Conservation (phyloP, 495 filamentous ascomycete genomes). For the Tuber calosporum region DNA sequence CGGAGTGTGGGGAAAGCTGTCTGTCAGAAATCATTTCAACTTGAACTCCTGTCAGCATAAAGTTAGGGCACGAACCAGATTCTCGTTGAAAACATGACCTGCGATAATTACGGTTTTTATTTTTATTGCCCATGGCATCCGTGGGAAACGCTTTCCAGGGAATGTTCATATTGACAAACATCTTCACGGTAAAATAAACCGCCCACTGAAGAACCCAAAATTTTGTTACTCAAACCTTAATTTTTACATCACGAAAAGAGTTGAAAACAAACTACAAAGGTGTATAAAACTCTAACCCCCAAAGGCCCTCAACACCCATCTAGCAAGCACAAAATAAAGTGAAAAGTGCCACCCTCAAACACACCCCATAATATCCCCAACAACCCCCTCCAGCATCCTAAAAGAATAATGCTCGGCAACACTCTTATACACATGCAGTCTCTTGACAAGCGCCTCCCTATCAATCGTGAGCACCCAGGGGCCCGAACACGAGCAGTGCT, state of each 20-base stretch:
- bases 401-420: conserved; percentile 74
- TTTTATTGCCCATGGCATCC: background rate
- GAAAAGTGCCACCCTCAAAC: conserved; percentile 8
- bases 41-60: background rate
- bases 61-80: too few relatives aligned
- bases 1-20: background rate
- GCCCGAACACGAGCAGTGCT: conserved; percentile 90
- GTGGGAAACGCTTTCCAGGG: background rate
- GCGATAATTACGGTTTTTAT: too few relatives aligned
- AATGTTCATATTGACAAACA: background rate
- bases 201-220: background rate
- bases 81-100: too few relatives aligned
- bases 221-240: background rate
- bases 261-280: background rate
- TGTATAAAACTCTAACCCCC: background rate
- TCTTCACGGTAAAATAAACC: background rate
- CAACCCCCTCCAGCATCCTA: conserved; percentile 69
- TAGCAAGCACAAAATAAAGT: conserved; percentile 5
- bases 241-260: background rate
- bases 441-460: conserved; percentile 59
- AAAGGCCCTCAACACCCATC: conserved; percentile 5
- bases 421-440: conserved; percentile 59
- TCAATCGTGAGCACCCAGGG: conserved; percentile 67
- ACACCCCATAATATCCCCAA: conserved; percentile 51
- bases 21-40: background rate